Base-by-base conservation (phyloP, 2,329 filamentous ascomycete genomes). In the Shiraia bambusicola region DNA sequence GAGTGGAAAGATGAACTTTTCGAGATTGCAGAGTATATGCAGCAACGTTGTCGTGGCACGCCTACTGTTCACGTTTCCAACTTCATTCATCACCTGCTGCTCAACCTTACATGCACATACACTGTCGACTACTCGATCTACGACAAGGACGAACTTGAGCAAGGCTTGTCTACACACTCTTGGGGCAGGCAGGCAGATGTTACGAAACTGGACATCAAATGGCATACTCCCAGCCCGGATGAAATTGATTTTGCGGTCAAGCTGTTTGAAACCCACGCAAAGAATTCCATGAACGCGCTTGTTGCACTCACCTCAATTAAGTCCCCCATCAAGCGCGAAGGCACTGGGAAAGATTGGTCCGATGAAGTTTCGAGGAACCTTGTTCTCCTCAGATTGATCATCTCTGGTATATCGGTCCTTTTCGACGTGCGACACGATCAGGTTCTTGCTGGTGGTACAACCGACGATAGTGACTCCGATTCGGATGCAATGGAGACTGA, bases 271-370 rank as follows among this genome's bases (percentile, higher is more conserved):
- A 86, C 84, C 1, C 91, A 97, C 67, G 85, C 87, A 5, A 82
- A 82, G 42, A 83, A 81, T 28, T 91, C 92, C 2, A 79, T 92
- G 46, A 75, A 83, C 43, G 83, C 88, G 47, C 72, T 98, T 10
- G 80, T 82, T 49, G 80, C 84, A 6, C 77, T 98, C n/a, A 94
- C 89, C 61, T 84, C 87, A 48, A 84, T 88, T 32, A 80, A 86
- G 26, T 86, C 90, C 1, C 85, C 83, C 2, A 85, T 97, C 38
- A 94, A 90, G 67, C 82, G 92, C 42, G 92, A 91, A 54, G 93
- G 93, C 27, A 95, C 92, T 66, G 94, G 95, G 56, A 98, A 97
- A 69, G 92, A 96, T 59, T 98, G 93, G 93, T 96, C 92, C 0
- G 93, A 98, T 65, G 94, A 98, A 66, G 86, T 97, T 19, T 92